Percentiles rank a stretch among this genome's conserved stretches.
Evolutionary conservation across 768 basidiomycete genomes (phyloP).

Genomic region (Pleurotus platypus): DNA sequence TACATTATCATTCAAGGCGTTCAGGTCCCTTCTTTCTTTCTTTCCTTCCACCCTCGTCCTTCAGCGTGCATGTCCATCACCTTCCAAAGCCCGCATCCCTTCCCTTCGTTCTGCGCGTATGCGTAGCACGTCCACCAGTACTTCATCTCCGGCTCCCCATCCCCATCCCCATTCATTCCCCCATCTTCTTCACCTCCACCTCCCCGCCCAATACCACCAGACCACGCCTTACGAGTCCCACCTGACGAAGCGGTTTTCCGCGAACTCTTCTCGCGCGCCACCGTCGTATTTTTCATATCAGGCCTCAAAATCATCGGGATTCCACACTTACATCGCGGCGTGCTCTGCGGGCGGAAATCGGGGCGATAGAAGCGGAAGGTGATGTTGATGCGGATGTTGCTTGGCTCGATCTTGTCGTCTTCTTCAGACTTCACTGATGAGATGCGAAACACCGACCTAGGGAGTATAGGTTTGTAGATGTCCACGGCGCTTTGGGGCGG

Average conservation of each 20-base stretch:
- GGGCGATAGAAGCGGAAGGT: conserved; percentile 87
- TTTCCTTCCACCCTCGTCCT: conserved; percentile 33
- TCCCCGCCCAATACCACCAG: conserved; percentile 31
- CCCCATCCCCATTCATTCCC: neutral
- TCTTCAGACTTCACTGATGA: neutral
- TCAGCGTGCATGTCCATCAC: conserved; percentile 68
- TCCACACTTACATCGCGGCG: conserved; percentile 71
- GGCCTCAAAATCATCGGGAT: conserved; percentile 68
- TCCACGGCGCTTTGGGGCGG: conserved; percentile 72
- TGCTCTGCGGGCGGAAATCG: conserved; percentile 64
- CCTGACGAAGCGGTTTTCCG: neutral
- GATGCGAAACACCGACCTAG: conserved; percentile 20
- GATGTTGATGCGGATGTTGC: conserved; percentile 76
- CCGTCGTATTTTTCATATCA: conserved; percentile 47
- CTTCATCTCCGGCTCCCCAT: conserved; percentile 13
- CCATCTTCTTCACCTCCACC: conserved; percentile 40
- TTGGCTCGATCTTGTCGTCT: conserved; percentile 33
- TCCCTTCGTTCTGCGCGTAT: conserved; percentile 80
- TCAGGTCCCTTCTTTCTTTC: too few relatives aligned
- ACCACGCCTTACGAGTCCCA: neutral
- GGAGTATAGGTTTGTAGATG: conserved; percentile 59
- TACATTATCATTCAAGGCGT: too few relatives aligned
- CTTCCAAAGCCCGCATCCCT: conserved; percentile 75
- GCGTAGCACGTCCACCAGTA: conserved; percentile 87
- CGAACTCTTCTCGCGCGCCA: neutral